Evolutionary conservation across 2,329 filamentous ascomycete species (phyloP).

Genomic region (Lasiodiplodia hormozganensis): DNA sequence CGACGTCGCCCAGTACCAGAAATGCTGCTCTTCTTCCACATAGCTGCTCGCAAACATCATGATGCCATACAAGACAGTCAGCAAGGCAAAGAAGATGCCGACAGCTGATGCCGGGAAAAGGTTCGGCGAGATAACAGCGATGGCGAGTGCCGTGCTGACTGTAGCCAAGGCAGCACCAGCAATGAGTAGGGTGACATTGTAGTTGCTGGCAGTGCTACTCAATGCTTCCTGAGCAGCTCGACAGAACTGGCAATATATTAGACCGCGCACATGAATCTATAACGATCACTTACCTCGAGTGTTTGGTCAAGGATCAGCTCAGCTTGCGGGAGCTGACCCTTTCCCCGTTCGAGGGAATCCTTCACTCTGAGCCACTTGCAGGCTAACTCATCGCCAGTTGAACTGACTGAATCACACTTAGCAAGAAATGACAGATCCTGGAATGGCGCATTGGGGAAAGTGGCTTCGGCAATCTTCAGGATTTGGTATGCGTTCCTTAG

Average conservation of each 20-base stretch:
- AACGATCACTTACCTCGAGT: constrained; percentile 41
- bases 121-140: constrained; percentile 40
- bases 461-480: constrained; percentile 74
- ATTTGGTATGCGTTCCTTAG: constrained; percentile 83
- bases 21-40: constrained; percentile 97
- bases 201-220: constrained; percentile 91
- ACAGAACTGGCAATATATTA: constrained; percentile 11
- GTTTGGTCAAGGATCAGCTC: constrained; percentile 6
- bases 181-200: constrained; percentile 72
- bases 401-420: constrained; percentile 33
- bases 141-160: constrained; percentile 50
- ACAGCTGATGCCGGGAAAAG: constrained; percentile 58
- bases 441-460: constrained; percentile 67
- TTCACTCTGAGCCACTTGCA: constrained; percentile 69
- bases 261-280: neutral
- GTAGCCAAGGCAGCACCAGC: constrained; percentile 52
- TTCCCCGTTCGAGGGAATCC: constrained; percentile 8
- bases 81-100: constrained; percentile 46
- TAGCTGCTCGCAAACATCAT: constrained; percentile 99
- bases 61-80: constrained; percentile 65
- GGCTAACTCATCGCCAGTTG: constrained; percentile 56
- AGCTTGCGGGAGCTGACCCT: neutral
- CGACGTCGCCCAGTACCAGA: constrained; percentile 92
- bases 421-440: constrained; percentile 36
- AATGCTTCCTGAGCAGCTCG: constrained; percentile 74